Evolutionary conservation across 495 filamentous ascomycete species (phyloP), one percentile per base, ranked within the genome.

Genomic region (Penicillium alfredii): DNA sequence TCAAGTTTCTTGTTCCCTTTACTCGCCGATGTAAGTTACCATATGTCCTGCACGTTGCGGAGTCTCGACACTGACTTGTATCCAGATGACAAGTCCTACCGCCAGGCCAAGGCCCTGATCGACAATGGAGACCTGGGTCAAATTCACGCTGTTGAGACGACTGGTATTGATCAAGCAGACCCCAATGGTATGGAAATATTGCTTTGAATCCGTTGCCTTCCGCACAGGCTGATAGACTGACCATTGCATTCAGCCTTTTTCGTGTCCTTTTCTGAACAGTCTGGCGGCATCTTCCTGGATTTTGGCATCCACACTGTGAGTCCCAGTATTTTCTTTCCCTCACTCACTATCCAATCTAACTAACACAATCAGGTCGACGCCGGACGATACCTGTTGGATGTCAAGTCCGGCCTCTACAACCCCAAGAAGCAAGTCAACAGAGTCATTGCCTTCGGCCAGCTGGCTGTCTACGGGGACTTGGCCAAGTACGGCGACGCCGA

Each of bases 1-100:
- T 52, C 25, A 52, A 52, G 34, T 48, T 52, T n/a, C 44, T 45
- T 22, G 36, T 45, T 36, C 43, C 43, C 3, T 45, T 45, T 22
- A 45, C 43, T 40, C 43, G 43, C 16, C 31, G 43, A 36, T 45
- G 43, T 45, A 45, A 40, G 36, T 32, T 22, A 22, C n/a, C 15
- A 14, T 19, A 10, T 4, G 12, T n/a, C 13, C 1, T 8, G 22
- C 8, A 3, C 19, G 35, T 26, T 24, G 9, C 8, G 8, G 11
- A 28, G 9, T 25, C 26, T 20, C 11, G 14, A 32, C 1, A 28
- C 33, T 45, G n/a, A 45, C 36, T 19, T 8, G 5, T 13, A n/a
- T 0, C 18, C 16, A 45, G 43, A 45, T 40, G 43, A 45, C 22
- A 45, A 33, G 22, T 40, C 36, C 11, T 45, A 45, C 25, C 31